Conservation (phyloP, 331 rosid species). For the Spiraea crenata region DNA sequence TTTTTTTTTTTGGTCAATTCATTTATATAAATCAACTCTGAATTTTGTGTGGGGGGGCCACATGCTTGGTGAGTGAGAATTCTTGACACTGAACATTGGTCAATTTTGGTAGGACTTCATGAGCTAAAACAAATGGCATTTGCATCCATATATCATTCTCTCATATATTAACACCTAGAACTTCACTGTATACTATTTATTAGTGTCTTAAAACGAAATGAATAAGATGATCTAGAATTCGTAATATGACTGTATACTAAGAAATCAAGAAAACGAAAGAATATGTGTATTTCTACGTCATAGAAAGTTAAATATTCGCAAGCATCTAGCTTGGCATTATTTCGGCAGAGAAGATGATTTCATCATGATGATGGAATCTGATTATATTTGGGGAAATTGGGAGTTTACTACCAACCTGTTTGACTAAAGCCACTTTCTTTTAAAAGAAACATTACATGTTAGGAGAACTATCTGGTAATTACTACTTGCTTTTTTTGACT, state of each 20-base stretch:
- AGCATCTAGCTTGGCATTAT: no score
- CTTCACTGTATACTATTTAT: no score
- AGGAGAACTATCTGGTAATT: background rate
- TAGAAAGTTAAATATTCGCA: no score
- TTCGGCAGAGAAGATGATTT: no score
- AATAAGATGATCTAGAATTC: background rate
- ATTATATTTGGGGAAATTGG: background rate
- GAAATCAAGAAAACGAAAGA: background rate
- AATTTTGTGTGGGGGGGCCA: background rate
- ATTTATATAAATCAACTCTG: background rate
- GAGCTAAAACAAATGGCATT: background rate
- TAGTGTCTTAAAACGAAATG: background rate
- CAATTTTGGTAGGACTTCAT: conserved; percentile 16
- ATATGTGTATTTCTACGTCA: no score
- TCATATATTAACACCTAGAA: no score
- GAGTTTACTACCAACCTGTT: background rate
- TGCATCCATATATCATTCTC: conserved; percentile 11
- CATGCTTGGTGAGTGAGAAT: conserved; percentile 16
- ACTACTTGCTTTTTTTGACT: conserved; percentile 7
- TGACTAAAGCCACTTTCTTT: conserved; percentile 9
- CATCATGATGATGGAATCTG: background rate
- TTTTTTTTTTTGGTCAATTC: background rate
- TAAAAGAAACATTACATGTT: background rate
- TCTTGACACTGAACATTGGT: background rate
- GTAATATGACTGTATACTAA: background rate